Conservation (phyloP, 495 filamentous ascomycete species). For the Trichodelitschia bisporula region DNA sequence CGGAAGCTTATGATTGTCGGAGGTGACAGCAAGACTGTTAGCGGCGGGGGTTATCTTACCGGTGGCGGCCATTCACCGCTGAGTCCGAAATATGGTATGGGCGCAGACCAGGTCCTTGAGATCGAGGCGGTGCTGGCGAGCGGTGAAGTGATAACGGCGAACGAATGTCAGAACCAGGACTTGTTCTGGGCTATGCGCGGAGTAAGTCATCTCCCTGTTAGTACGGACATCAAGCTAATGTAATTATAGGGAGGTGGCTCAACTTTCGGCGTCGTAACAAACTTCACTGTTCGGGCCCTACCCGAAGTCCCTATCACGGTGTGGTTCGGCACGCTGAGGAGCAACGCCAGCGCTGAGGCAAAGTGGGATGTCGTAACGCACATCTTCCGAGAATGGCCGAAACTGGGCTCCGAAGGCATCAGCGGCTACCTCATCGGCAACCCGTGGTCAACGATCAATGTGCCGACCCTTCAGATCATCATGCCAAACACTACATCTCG, state of each 20-base stretch:
- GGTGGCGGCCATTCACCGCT: constrained; percentile 1
- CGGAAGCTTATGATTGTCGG: too few relatives aligned
- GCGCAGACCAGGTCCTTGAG: constrained; percentile 2
- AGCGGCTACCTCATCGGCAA: too few relatives aligned
- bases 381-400: too few relatives aligned
- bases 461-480: too few relatives aligned
- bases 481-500: too few relatives aligned
- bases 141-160: not conserved
- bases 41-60: constrained; percentile 7
- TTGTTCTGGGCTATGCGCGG: constrained; percentile 2
- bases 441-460: too few relatives aligned
- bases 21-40: too few relatives aligned
- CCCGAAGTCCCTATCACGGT: constrained; percentile 2
- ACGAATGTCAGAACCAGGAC: constrained; percentile 1
- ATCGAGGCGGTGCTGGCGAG: not conserved
- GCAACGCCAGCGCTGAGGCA: too few relatives aligned
- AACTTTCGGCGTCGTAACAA: constrained; percentile 3
- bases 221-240: too few relatives aligned
- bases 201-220: too few relatives aligned
- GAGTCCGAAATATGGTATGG: constrained; percentile 1
- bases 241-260: constrained; percentile 1
- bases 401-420: too few relatives aligned
- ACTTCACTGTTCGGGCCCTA: constrained; percentile 5
- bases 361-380: too few relatives aligned
- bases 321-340: constrained; percentile 1